Conservation (phyloP, 164 flowering plant genomes). For the Brasenia schreberi region DNA sequence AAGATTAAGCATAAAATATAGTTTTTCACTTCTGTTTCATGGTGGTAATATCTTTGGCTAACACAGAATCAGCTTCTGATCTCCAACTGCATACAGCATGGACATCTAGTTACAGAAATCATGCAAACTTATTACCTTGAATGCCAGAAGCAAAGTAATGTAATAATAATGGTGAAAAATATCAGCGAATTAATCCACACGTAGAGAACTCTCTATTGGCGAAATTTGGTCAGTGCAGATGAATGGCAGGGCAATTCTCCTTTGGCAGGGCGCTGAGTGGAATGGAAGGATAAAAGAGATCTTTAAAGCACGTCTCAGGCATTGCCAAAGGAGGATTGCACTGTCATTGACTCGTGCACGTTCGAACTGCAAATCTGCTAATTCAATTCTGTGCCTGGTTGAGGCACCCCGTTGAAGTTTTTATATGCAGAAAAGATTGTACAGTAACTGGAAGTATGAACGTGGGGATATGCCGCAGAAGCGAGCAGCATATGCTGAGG, state of each 20-base stretch:
- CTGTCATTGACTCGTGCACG: conserved; percentile 21
- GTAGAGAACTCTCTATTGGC: too few relatives aligned
- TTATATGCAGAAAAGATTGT: neutral
- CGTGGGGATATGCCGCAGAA: neutral
- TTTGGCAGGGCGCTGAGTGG: conserved; percentile 22
- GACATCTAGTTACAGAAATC: too few relatives aligned
- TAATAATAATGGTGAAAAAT: too few relatives aligned
- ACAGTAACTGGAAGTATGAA: neutral
- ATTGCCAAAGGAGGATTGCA: conserved; percentile 40
- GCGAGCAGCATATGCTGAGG: neutral
- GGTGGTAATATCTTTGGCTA: too few relatives aligned
- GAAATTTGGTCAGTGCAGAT: conserved; percentile 6
- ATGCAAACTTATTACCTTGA: too few relatives aligned
- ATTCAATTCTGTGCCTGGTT: neutral
- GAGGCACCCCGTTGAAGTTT: neutral
- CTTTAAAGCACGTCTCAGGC: neutral
- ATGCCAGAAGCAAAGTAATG: too few relatives aligned
- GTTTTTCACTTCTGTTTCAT: too few relatives aligned
- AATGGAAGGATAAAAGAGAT: conserved; percentile 5
- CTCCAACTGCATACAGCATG: too few relatives aligned
- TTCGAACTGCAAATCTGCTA: neutral
- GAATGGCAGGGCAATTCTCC: conserved; percentile 66
- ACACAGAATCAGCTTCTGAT: too few relatives aligned
- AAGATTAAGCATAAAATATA: too few relatives aligned
- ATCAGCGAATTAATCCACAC: too few relatives aligned